A percentile compares a stretch with the other conserved stretches of the same genome.
phyloP scores from a whole-genome alignment of 495 filamentous ascomycete genomes.

The Penicillium verhagenii region DNA sequence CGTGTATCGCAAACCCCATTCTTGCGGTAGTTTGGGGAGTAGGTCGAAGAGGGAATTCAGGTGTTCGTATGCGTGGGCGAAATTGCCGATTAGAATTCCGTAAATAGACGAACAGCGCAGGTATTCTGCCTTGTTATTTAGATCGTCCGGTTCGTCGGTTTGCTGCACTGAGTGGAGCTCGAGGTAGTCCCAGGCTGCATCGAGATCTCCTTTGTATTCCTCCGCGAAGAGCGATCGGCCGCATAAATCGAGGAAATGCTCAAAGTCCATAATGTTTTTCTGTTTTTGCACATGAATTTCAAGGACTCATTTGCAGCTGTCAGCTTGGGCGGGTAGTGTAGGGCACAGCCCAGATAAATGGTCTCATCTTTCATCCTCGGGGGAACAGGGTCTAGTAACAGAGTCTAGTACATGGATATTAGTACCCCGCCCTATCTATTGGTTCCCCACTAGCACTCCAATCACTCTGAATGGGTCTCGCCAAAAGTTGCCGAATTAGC shows the following conservation, averaged over 20 bases:
- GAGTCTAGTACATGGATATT: neutral
- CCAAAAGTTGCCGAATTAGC: slow-evolving; percentile 18
- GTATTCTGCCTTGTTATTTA: slow-evolving; percentile 14
- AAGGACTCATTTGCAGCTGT: too few species aligned
- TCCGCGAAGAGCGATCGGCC: slow-evolving; percentile 24
- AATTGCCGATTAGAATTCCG: slow-evolving; percentile 17
- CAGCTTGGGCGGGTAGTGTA: too few species aligned
- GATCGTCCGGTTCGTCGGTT: slow-evolving; percentile 1
- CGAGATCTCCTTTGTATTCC: slow-evolving; percentile 23
- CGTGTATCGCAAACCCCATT: slow-evolving; percentile 27
- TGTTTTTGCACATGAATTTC: neutral
- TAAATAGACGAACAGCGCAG: slow-evolving; percentile 20
- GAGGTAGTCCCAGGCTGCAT: slow-evolving; percentile 17
- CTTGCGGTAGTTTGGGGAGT: slow-evolving; percentile 12
- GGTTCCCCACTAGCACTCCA: neutral
- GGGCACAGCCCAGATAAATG: neutral
- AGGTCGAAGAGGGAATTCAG: slow-evolving; percentile 8
- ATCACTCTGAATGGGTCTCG: neutral
- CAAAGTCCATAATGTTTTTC: slow-evolving; percentile 15
- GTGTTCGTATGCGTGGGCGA: slow-evolving; percentile 18
- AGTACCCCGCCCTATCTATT: neutral
- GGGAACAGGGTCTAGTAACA: too few species aligned
- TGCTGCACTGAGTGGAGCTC: neutral
- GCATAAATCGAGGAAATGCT: slow-evolving; percentile 16
- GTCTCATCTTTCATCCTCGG: neutral